Percentiles rank a stretch among this genome's conserved stretches.
These are phyloP conservation scores for Hylodesmum podocarpum DNA, from an alignment of 306 rosid species.

Conservation along the genomic window DNA sequence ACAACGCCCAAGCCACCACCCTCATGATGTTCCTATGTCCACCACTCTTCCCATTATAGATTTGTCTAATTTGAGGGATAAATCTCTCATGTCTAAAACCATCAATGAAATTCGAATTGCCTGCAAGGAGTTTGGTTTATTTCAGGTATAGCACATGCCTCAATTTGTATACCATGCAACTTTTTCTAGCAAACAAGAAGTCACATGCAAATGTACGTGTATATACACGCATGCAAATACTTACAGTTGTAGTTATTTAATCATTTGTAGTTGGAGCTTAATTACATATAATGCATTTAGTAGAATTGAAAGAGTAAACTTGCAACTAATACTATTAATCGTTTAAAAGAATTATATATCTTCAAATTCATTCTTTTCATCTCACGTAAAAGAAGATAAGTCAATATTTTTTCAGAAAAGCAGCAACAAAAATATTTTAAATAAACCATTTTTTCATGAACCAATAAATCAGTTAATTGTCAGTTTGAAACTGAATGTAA, in stretches of 20 bases:
- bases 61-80: constrained; percentile 34
- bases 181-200: background rate
- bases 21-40: background rate
- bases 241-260: background rate
- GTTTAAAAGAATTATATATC: no score
- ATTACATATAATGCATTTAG: background rate
- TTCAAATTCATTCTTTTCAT: no score
- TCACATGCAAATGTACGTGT: background rate
- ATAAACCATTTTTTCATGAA: background rate
- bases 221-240: no score
- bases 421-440: background rate
- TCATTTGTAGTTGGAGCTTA: background rate
- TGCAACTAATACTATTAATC: no score
- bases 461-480: no score
- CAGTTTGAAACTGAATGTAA: no score
- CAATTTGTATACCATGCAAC: background rate
- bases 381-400: background rate
- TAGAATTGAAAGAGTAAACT: no score
- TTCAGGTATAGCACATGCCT: constrained; percentile 36
- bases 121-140: constrained; percentile 41
- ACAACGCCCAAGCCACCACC: constrained; percentile 42
- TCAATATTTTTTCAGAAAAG: background rate
- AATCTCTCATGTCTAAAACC: constrained; percentile 29
- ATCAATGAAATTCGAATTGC: constrained; percentile 37
- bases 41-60: constrained; percentile 44